A percentile compares a stretch with the other conserved stretches of the same genome.
These are phyloP conservation scores for Trifolium pratense DNA, from an alignment of 306 rosid genomes.

Conservation along the genomic window DNA sequence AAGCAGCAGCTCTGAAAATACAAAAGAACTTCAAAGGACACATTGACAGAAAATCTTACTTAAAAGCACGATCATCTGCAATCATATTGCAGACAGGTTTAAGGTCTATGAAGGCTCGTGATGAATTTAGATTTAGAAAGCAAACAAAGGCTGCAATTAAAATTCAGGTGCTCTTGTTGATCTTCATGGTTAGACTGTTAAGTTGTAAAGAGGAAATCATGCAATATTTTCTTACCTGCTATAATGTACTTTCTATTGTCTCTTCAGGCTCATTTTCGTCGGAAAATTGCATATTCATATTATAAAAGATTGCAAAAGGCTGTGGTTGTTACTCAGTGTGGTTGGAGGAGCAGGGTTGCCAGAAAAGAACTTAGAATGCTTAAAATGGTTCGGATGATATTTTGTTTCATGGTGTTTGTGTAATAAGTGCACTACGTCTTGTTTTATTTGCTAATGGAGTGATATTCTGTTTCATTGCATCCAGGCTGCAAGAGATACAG, in stretches of 20 bases:
- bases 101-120: slow-evolving; percentile 97
- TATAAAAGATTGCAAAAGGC: slow-evolving; percentile 85
- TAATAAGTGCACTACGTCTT: slow-evolving; percentile 34
- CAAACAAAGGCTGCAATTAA: slow-evolving; percentile 90
- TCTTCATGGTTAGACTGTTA: slow-evolving; percentile 37
- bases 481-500: slow-evolving; percentile 99
- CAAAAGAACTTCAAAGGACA: slow-evolving; percentile 78
- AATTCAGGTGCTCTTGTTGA: slow-evolving; percentile 66
- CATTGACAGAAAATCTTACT: slow-evolving; percentile 68
- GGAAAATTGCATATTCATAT: slow-evolving; percentile 71
- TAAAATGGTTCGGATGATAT: slow-evolving; percentile 74
- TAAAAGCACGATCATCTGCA: slow-evolving; percentile 61
- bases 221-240: slow-evolving; percentile 30
- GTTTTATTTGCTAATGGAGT: slow-evolving; percentile 33
- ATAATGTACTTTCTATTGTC: slow-evolving; percentile 35
- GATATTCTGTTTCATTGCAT: slow-evolving; percentile 40
- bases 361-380: slow-evolving; percentile 91
- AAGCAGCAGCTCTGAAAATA: slow-evolving; percentile 93
- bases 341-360: slow-evolving; percentile 97
- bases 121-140: slow-evolving; percentile 95
- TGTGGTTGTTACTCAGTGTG: slow-evolving; percentile 81
- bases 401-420: slow-evolving; percentile 39
- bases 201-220: slow-evolving; percentile 25
- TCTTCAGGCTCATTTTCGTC: slow-evolving; percentile 81
- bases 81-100: slow-evolving; percentile 85